Conservation (phyloP, 1,284 basidiomycete genomes). For the Naganishia cerealis region DNA sequence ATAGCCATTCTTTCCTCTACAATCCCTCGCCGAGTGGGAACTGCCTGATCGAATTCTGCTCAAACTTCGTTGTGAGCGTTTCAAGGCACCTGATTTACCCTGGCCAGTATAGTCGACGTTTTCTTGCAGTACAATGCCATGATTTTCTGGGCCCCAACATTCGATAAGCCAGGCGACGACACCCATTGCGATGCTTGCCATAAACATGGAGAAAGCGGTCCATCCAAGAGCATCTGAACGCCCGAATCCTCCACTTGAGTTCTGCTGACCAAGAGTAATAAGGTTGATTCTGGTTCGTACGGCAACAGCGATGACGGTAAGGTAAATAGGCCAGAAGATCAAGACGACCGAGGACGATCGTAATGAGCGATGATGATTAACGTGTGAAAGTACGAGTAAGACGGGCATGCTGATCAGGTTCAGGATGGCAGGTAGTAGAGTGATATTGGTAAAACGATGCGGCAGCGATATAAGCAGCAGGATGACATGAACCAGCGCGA, state of each 20-base stretch:
- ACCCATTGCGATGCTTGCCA: conserved; percentile 59
- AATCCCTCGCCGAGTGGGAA: not conserved
- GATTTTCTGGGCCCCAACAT: conserved; percentile 67
- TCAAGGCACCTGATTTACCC: not conserved
- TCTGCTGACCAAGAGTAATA: conserved; percentile 13
- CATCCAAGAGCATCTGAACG: conserved; percentile 36
- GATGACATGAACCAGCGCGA: conserved; percentile 62
- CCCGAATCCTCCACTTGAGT: conserved; percentile 18
- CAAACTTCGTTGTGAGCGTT: conserved; percentile 10
- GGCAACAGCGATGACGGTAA: conserved; percentile 62
- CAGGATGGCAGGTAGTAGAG: conserved; percentile 35
- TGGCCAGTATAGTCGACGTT: conserved; percentile 12
- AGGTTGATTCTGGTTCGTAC: conserved; percentile 59
- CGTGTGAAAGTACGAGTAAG: conserved; percentile 47
- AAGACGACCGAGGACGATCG: conserved; percentile 74
- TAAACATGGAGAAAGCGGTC: conserved; percentile 57
- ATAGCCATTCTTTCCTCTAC: conserved; percentile 26
- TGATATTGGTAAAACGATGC: conserved; percentile 29
- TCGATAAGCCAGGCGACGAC: conserved; percentile 68
- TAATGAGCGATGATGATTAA: conserved; percentile 75
- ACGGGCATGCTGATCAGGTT: conserved; percentile 45
- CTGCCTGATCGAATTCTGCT: conserved; percentile 10
- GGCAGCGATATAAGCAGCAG: conserved; percentile 61
- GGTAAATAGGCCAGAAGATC: conserved; percentile 78
- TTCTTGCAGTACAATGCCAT: conserved; percentile 40